Percentiles rank a stretch among this genome's conserved stretches.
Conservation (phyloP, 2,329 filamentous ascomycete genomes). For the Paraconiothyrium brasiliense region DNA sequence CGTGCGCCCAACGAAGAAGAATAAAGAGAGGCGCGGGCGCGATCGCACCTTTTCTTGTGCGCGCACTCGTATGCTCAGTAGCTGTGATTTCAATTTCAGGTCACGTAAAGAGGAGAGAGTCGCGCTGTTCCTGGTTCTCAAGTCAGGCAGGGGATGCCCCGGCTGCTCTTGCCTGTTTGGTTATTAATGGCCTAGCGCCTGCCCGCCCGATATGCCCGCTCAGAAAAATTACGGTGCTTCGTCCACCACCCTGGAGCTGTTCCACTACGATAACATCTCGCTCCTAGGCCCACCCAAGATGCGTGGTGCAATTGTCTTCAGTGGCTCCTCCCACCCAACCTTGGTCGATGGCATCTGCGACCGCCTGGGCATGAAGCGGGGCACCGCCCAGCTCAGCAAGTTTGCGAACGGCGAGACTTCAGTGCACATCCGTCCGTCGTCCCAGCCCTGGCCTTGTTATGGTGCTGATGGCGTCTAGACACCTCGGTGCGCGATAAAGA, state of each 20-base stretch:
- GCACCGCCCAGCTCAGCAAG: slow-evolving; percentile 69
- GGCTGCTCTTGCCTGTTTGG: slow-evolving; percentile 12
- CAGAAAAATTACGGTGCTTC: slow-evolving; percentile 21
- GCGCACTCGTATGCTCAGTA: slow-evolving; percentile 1
- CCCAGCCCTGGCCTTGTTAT: slow-evolving; percentile 16
- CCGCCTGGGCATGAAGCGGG: slow-evolving; percentile 68
- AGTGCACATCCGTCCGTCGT: slow-evolving; percentile 67
- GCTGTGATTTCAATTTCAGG: not conserved
- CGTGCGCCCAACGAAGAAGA: slow-evolving; percentile 22
- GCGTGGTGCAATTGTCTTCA: slow-evolving; percentile 74
- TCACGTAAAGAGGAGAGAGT: not conserved
- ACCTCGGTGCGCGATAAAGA: slow-evolving; percentile 91
- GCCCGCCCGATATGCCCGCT: slow-evolving; percentile 20
- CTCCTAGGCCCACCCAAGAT: slow-evolving; percentile 58
- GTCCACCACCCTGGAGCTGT: slow-evolving; percentile 23
- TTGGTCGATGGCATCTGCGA: slow-evolving; percentile 74
- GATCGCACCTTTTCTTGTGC: not conserved
- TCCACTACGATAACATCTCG: slow-evolving; percentile 40
- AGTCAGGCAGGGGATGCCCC: not conserved
- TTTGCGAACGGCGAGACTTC: slow-evolving; percentile 77
- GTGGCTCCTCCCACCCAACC: slow-evolving; percentile 70
- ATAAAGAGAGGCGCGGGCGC: slow-evolving; percentile 16
- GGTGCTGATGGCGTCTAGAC: slow-evolving; percentile 49
- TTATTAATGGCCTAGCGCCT: slow-evolving; percentile 5
- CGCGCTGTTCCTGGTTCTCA: slow-evolving; percentile 1